A percentile compares a stretch with the other conserved stretches of the same genome.
These are phyloP conservation scores for Nigrospora osmanthi DNA, from an alignment of 2,329 filamentous ascomycete genomes.

Conservation along the genomic window DNA sequence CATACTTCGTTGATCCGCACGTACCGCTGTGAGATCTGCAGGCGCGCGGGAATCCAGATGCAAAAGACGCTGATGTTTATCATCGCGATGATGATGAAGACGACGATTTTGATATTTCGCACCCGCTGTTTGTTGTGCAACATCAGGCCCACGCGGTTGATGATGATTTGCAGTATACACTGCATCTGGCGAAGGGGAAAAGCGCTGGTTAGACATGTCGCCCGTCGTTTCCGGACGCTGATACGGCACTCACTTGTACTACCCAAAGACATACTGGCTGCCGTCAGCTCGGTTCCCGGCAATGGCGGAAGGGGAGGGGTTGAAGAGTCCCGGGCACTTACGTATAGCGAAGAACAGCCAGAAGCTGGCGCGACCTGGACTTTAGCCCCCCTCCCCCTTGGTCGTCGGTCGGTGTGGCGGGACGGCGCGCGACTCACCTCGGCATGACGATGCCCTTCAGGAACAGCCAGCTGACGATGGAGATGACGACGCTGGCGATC, in stretches of 20 bases:
- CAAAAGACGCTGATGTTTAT: slow-evolving; percentile 45
- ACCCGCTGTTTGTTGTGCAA: slow-evolving; percentile 28
- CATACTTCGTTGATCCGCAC: slow-evolving; percentile 39
- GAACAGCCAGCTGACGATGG: slow-evolving; percentile 20
- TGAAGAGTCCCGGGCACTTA: not conserved
- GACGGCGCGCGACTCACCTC: not conserved
- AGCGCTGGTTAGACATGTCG: no score
- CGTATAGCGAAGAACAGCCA: slow-evolving; percentile 4
- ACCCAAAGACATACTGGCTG: not conserved
- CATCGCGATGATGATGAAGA: slow-evolving; percentile 33
- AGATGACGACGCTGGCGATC: slow-evolving; percentile 16
- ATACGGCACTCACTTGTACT: not conserved
- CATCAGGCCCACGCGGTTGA: slow-evolving; percentile 42
- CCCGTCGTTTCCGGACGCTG: no score
- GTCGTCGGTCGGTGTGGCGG: no score
- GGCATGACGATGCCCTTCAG: slow-evolving; percentile 1
- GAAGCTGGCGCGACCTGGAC: not conserved
- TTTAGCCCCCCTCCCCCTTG: not conserved
- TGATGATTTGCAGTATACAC: slow-evolving; percentile 44
- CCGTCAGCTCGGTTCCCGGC: not conserved
- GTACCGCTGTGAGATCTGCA: slow-evolving; percentile 31
- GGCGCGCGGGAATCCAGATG: slow-evolving; percentile 46
- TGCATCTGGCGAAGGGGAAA: slow-evolving; percentile 30
- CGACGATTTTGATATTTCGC: slow-evolving; percentile 31
- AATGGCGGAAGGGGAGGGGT: not conserved